Conservation (phyloP, 2,329 filamentous ascomycete genomes). For the Stachybotrys echinatus region DNA sequence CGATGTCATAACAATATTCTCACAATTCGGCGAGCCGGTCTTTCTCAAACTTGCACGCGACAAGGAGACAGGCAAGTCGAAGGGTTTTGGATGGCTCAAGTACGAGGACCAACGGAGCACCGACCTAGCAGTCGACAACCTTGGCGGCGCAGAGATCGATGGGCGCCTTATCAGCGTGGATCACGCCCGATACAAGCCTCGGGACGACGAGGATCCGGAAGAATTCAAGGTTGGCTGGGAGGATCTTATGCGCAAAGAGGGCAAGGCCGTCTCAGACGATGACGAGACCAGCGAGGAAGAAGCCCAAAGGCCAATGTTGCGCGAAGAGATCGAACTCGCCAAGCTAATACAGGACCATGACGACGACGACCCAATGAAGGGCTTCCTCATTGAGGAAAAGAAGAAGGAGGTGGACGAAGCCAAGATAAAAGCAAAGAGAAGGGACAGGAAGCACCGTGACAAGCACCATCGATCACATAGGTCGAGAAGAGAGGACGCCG, state of each 20-base stretch:
- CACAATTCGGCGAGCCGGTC: slow-evolving; percentile 91
- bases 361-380: slow-evolving; percentile 97
- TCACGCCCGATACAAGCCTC: slow-evolving; percentile 85
- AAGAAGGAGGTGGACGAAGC: slow-evolving; percentile 79
- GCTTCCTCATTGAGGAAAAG: slow-evolving; percentile 83
- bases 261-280: slow-evolving; percentile 36
- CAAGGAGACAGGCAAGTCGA: slow-evolving; percentile 92
- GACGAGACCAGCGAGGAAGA: slow-evolving; percentile 41
- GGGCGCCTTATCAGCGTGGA: slow-evolving; percentile 82
- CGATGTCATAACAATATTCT: slow-evolving; percentile 94
- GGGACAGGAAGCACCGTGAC: slow-evolving; percentile 41
- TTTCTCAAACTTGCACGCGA: slow-evolving; percentile 90
- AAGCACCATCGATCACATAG: slow-evolving; percentile 41
- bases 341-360: slow-evolving; percentile 75
- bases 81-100: slow-evolving; percentile 93
- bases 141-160: slow-evolving; percentile 78
- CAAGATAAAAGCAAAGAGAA: slow-evolving; percentile 44
- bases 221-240: slow-evolving; percentile 55
- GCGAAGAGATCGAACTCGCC: slow-evolving; percentile 76
- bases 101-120: slow-evolving; percentile 97
- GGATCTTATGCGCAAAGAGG: slow-evolving; percentile 51
- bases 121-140: slow-evolving; percentile 92
- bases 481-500: slow-evolving; percentile 25
- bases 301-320: slow-evolving; percentile 57
- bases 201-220: slow-evolving; percentile 68